Evolutionary conservation across 768 basidiomycete genomes (phyloP).

Genomic region (Boletus subparvulus): DNA sequence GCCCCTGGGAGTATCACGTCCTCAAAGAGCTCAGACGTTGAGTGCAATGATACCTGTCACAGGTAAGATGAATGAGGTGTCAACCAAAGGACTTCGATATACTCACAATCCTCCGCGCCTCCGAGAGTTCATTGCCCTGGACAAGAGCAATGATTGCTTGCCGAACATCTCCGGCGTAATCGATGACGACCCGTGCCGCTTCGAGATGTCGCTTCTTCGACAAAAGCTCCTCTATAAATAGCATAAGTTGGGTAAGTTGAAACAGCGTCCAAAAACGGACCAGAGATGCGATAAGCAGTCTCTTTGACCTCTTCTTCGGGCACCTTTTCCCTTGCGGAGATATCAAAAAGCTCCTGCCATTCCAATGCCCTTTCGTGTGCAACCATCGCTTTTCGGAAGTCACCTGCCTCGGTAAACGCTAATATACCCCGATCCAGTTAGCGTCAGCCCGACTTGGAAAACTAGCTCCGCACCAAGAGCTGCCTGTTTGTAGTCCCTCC

Average conservation of each 20-base stretch:
- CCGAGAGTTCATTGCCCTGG: conserved; percentile 80
- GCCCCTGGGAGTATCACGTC: conserved; percentile 75
- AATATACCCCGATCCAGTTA: conserved; percentile 10
- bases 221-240: conserved; percentile 66
- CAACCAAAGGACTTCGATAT: conserved; percentile 4
- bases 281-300: conserved; percentile 76
- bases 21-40: conserved; percentile 60
- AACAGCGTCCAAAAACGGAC: conserved; percentile 41
- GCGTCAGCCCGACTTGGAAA: neutral
- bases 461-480: conserved; percentile 60
- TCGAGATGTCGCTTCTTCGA: conserved; percentile 81
- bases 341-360: conserved; percentile 90
- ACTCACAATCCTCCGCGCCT: conserved; percentile 83
- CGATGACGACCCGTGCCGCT: conserved; percentile 77
- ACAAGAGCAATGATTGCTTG: conserved; percentile 75
- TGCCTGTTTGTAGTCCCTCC: conserved; percentile 79
- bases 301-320: conserved; percentile 55
- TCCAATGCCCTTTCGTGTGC: conserved; percentile 84
- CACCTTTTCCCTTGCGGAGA: conserved; percentile 56
- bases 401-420: conserved; percentile 75
- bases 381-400: conserved; percentile 72
- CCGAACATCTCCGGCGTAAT: conserved; percentile 78
- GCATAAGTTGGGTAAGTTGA: conserved; percentile 2
- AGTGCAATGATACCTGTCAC: conserved; percentile 58
- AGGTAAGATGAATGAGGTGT: neutral